Conservation (phyloP, 257 asterid genomes). For the Oldenlandia corymbosa region DNA sequence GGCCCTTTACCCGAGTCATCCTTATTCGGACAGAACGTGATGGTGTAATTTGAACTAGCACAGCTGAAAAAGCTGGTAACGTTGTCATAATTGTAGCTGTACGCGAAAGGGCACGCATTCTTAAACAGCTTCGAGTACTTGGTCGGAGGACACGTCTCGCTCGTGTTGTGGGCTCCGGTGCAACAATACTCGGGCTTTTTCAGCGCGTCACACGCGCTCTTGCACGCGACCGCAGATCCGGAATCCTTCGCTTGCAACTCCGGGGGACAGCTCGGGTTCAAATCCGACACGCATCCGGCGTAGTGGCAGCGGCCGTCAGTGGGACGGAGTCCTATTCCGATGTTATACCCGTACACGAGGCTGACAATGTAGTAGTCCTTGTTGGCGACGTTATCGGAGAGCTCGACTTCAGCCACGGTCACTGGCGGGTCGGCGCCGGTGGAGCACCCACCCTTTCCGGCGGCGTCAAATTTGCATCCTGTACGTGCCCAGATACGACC, state of each 20-base stretch:
- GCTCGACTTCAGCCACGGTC: slow-evolving; percentile 64
- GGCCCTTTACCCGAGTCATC: no score
- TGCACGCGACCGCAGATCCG: slow-evolving; percentile 59
- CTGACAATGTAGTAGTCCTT: slow-evolving; percentile 80
- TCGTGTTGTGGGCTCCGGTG: slow-evolving; percentile 59
- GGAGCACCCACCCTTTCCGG: slow-evolving; percentile 54
- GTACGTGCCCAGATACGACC: slow-evolving; percentile 94
- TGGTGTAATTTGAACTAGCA: slow-evolving; percentile 50
- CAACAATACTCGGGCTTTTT: slow-evolving; percentile 63
- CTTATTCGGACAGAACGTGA: slow-evolving; percentile 91
- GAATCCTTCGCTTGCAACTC: slow-evolving; percentile 35
- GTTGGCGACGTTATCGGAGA: slow-evolving; percentile 20
- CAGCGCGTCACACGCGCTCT: slow-evolving; percentile 66
- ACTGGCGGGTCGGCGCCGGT: slow-evolving; percentile 78
- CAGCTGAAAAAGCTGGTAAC: slow-evolving; percentile 67
- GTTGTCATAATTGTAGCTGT: slow-evolving; percentile 84
- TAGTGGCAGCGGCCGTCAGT: slow-evolving; percentile 57
- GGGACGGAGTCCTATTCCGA: slow-evolving; percentile 45
- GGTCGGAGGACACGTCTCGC: slow-evolving; percentile 60
- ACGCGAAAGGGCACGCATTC: slow-evolving; percentile 75
- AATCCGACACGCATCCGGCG: slow-evolving; percentile 56
- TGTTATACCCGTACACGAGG: slow-evolving; percentile 75
- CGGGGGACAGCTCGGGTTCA: no score
- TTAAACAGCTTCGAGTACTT: slow-evolving; percentile 60
- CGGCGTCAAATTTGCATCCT: slow-evolving; percentile 49